Base-by-base conservation (phyloP, 345 rosid species). In the Camelina laxa region DNA sequence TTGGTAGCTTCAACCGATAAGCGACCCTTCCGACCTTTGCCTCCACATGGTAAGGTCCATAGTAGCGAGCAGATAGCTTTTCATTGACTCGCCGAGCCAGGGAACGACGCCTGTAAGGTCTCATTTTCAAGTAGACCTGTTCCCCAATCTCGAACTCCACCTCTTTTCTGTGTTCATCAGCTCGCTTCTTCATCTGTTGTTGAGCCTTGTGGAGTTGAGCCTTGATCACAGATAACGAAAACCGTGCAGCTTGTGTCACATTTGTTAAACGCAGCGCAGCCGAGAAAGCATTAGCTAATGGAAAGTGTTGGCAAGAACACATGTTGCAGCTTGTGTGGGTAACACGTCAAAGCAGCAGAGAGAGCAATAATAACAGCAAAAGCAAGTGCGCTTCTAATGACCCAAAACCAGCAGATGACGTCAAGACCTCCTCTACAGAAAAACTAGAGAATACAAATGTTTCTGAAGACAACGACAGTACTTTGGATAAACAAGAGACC, bases 261-360 rank as follows among this genome's bases (percentile, higher is more conserved):
- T 95, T 82, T 70, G 70, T 80, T 65, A 83, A 85, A 38, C 97
- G 91, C 5, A 80, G 49, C 14, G 78, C 96, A 41, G 97, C 97
- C 8, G 97, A 95, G 82, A 87, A 73, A 77, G 99, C 99, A 58
- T 90, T 90, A 77, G 63, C 72, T 13, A 87, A 87, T 77, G 95
- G 85, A 76, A 95, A 90, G 80, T 80, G 81, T 72, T 95, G 97
- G 97, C 80, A 85, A 82, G 94, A 89, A 70, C 85, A 88, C 65
- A 76, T 59, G 69, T 80, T 95, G 86, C 87, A 83, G 84, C 84
- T 92, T 51, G 60, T 30, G 44, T 95, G 99, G 99, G 67, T 81
- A 80, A 79, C 78, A 60, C 81, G 85, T 39, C 80, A 59, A 59
- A 77, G 63, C 64, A 71, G 58, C 39, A 65, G 61, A 71, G 76